A percentile compares a stretch with the other conserved stretches of the same genome.
Conservation (phyloP, 2,329 filamentous ascomycete genomes). For the Phaeosphaeria sp. region DNA sequence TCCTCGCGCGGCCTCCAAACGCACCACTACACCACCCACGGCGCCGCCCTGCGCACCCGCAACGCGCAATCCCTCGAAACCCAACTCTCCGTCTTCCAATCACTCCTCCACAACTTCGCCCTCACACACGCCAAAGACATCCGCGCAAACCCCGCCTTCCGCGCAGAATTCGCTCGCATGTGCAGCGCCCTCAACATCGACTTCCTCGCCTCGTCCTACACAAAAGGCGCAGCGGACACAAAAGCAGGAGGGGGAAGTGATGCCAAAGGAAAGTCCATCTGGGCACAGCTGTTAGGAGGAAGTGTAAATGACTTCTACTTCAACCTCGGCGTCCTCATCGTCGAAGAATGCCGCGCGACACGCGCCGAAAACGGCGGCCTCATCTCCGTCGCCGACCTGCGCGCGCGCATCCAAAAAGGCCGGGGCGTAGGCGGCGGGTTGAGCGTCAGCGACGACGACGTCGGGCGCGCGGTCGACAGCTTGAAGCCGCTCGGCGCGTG, state of each 20-base stretch:
- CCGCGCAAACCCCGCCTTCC: slow-evolving; percentile 91
- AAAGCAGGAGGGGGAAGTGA: slow-evolving; percentile 46
- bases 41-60: slow-evolving; percentile 80
- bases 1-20: slow-evolving; percentile 70
- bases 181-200: slow-evolving; percentile 96
- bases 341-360: slow-evolving; percentile 88
- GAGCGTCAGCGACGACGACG: slow-evolving; percentile 89
- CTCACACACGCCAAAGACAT: slow-evolving; percentile 95
- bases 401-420: slow-evolving; percentile 74
- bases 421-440: slow-evolving; percentile 71
- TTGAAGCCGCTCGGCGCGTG: slow-evolving; percentile 87
- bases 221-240: slow-evolving; percentile 40
- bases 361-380: slow-evolving; percentile 91
- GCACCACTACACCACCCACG: slow-evolving; percentile 90
- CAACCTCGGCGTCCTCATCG: slow-evolving; percentile 92
- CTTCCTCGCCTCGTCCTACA: slow-evolving; percentile 71
- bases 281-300: slow-evolving; percentile 89
- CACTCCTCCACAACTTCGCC: slow-evolving; percentile 92
- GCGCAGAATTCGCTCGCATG: slow-evolving; percentile 98
- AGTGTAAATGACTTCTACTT: slow-evolving; percentile 99
- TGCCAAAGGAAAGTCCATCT: slow-evolving; percentile 71
- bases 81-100: slow-evolving; percentile 95
- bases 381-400: slow-evolving; percentile 82
- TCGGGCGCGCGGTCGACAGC: slow-evolving; percentile 85
- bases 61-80: slow-evolving; percentile 88